Conservation (phyloP, 2,329 filamentous ascomycete species). For the Blastomyces silverae region DNA sequence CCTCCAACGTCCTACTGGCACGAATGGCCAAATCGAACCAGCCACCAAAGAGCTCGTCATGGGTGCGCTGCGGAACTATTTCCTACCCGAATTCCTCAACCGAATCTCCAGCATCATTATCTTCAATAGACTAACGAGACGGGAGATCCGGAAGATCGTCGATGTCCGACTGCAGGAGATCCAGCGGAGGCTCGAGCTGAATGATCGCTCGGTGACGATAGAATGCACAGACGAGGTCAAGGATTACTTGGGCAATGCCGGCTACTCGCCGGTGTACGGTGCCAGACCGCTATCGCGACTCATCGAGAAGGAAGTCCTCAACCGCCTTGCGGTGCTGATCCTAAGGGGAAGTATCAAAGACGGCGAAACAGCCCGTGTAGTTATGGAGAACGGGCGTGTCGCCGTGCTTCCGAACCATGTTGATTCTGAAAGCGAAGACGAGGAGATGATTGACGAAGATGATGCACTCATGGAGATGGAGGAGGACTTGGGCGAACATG, state of each 20-base stretch:
- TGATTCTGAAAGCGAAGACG: conserved; percentile 54
- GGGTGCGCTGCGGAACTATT: conserved; percentile 85
- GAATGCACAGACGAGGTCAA: conserved; percentile 77
- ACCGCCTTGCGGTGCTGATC: conserved; percentile 84
- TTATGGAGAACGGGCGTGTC: conserved; percentile 72
- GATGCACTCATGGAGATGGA: conserved; percentile 68
- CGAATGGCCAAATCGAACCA: conserved; percentile 78
- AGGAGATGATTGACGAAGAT: conserved; percentile 68
- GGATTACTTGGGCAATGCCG: conserved; percentile 83
- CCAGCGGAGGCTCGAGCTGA: conserved; percentile 79
- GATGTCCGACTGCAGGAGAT: conserved; percentile 83
- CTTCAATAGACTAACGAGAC: conserved; percentile 89
- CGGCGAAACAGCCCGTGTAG: conserved; percentile 73
- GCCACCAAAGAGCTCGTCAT: conserved; percentile 85
- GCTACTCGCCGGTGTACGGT: conserved; percentile 93
- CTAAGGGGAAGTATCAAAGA: conserved; percentile 77
- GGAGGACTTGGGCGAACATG: conserved; percentile 52
- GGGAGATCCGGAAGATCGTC: conserved; percentile 91
- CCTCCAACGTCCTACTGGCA: conserved; percentile 68
- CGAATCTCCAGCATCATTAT: conserved; percentile 94
- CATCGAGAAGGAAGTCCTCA: conserved; percentile 96
- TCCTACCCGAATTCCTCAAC: conserved; percentile 97
- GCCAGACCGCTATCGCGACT: conserved; percentile 80
- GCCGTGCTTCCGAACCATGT: conserved; percentile 78
- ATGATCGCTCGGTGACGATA: conserved; percentile 79